Base-by-base conservation (phyloP, 306 rosid genomes). In the Cicer cuneatum region DNA sequence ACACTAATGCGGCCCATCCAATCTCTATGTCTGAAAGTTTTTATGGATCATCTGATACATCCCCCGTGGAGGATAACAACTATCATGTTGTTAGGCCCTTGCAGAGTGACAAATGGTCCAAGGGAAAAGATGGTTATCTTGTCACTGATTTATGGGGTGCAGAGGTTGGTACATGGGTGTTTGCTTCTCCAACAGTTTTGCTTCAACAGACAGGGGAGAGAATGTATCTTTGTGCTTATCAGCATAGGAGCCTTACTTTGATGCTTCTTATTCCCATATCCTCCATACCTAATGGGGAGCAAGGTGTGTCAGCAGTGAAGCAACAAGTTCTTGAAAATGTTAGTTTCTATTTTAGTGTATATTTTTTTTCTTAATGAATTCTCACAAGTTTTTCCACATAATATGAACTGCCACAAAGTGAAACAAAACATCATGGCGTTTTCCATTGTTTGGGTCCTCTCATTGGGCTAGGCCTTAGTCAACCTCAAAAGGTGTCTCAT, bases 131-230 rank as follows among this genome's bases (percentile, higher is more conserved):
- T 69, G 96, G 96, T 51, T 94, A 87, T 85, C 93, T 94, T 80
- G 90, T 85, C 81, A 90, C 93, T 80, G 99, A 94, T 85, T 83
- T 92, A 69, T 94, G 98, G 99, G 96, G 99, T 60, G 85, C 83
- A 69, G 98, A 90, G 81, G 76, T 90, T 81, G 87, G 90, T 45
- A 82, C 83, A 0, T 81, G 86, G 81, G 76, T 74, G 59, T 79
- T 66, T 82, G 85, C 86, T 72, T 84, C 96, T 33, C 96, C 99
- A 54, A 92, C 93, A 49, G 88, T 94, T 62, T 88, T 85, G 85
- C 89, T 90, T 71, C 83, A 46, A 73, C 99, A 85, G 79, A 82
- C 93, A 13, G 83, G 73, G 77, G 95, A 94, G 84, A 89, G 78
- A 82, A 90, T 94, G 99, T 94, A 82, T 86, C 88, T 94, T 12